phyloP scores from a whole-genome alignment of 345 rosid genomes.

The Sisymbrium altissimum region DNA sequence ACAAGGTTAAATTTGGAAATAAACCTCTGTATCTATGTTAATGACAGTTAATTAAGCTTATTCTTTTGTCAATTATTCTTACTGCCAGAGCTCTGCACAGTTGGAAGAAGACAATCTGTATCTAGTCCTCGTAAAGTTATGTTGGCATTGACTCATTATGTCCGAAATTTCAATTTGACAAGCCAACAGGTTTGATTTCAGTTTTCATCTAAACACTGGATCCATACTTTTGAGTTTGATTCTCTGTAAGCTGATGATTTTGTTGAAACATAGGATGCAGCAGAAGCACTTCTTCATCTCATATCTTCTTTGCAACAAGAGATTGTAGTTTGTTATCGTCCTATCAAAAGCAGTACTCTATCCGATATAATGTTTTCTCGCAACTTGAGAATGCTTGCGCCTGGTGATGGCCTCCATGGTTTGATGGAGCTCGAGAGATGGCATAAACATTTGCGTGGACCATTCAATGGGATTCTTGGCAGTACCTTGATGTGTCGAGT shows the following conservation, averaged over 20 bases:
- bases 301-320: conserved; percentile 75
- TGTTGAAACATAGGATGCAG: conserved; percentile 64
- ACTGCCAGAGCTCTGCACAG: conserved; percentile 42
- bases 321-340: conserved; percentile 51
- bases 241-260: conserved; percentile 1
- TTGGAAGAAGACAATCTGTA: conserved; percentile 41
- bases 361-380: conserved; percentile 42
- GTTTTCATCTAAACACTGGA: neutral
- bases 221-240: neutral
- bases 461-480: conserved; percentile 76
- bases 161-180: conserved; percentile 61
- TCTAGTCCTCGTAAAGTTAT: conserved; percentile 67
- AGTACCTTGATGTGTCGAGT: conserved; percentile 67
- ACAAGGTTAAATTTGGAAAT: conserved; percentile 35
- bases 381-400: conserved; percentile 50
- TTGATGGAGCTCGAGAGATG: conserved; percentile 63
- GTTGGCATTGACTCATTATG: conserved; percentile 56
- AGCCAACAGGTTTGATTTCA: conserved; percentile 64
- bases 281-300: conserved; percentile 86
- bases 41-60: neutral
- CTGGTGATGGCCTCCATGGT: conserved; percentile 27
- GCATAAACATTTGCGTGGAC: conserved; percentile 80
- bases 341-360: conserved; percentile 40
- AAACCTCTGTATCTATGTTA: neutral
- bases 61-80: neutral